A percentile compares a stretch with the other conserved stretches of the same genome.
phyloP scores from a whole-genome alignment of 345 rosid species.

The Bruguiera sexangula region DNA sequence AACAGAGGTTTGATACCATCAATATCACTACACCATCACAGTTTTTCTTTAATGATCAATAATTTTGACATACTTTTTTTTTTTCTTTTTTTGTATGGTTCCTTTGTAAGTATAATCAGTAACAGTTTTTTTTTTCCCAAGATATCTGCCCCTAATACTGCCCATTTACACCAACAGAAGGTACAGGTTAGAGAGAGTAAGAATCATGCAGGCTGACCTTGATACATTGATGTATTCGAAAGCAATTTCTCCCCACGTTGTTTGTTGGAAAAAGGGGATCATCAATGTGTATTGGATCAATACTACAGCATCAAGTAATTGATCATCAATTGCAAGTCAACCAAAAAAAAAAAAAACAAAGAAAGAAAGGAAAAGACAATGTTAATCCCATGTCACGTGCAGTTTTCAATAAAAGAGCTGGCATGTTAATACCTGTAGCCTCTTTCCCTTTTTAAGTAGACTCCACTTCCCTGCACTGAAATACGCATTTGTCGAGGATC shows the following conservation, averaged over 20 bases:
- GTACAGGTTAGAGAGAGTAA: neutral
- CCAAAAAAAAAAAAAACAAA: slow-evolving; percentile 5
- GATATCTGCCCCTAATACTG: no score
- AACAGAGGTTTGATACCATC: no score
- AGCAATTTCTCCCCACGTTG: slow-evolving; percentile 97
- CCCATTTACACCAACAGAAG: neutral
- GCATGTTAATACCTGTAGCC: slow-evolving; percentile 67
- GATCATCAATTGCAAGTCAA: slow-evolving; percentile 20
- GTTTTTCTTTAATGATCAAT: no score
- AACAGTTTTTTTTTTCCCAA: no score
- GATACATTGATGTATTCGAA: slow-evolving; percentile 95
- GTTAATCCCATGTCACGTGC: slow-evolving; percentile 1
- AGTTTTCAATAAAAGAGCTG: slow-evolving; percentile 4
- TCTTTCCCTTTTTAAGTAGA: slow-evolving; percentile 83
- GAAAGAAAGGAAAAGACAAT: neutral
- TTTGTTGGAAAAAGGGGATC: slow-evolving; percentile 92
- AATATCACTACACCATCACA: no score
- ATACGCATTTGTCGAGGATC: slow-evolving; percentile 98
- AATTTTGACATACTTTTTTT: no score
- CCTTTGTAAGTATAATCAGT: no score
- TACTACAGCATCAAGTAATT: slow-evolving; percentile 44
- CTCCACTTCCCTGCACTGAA: slow-evolving; percentile 90
- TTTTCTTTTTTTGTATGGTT: no score
- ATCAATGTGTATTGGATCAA: slow-evolving; percentile 93
- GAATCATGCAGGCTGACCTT: slow-evolving; percentile 48